Conservation (phyloP, 176 grass and related monocot species). For the Carex cristatella region DNA sequence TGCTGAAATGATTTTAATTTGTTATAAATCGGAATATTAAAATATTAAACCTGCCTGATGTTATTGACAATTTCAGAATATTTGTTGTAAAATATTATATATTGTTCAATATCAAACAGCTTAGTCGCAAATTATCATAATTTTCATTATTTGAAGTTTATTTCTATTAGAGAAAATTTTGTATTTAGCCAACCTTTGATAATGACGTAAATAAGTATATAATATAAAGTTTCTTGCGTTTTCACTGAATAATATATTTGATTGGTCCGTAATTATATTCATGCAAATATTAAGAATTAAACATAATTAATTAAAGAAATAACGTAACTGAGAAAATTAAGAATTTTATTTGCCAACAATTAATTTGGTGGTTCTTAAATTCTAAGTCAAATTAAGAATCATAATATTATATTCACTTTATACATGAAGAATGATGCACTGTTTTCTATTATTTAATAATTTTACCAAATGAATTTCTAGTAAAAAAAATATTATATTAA, state of each 20-base stretch:
- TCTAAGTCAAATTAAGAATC: background rate
- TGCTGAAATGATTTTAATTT: background rate
- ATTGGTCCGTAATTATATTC: background rate
- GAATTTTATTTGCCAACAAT: background rate
- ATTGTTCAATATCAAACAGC: background rate
- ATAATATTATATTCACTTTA: background rate
- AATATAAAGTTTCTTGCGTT: background rate
- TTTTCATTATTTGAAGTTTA: background rate
- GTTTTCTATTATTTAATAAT: background rate
- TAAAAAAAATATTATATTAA: background rate
- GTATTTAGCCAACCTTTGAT: background rate
- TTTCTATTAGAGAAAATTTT: background rate
- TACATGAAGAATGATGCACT: background rate
- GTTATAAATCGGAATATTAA: background rate
- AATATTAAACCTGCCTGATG: background rate
- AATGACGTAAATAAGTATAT: background rate
- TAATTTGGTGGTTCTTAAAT: background rate
- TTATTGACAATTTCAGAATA: background rate
- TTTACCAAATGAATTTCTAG: background rate
- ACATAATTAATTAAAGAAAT: background rate
- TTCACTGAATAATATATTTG: background rate
- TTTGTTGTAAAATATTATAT: background rate
- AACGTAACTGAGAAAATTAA: background rate
- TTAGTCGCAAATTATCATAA: background rate
- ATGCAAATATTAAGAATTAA: background rate